These are phyloP conservation scores for Plectosphaerella sp. DNA, from an alignment of 2,329 filamentous ascomycete genomes.

Conservation along the genomic window DNA sequence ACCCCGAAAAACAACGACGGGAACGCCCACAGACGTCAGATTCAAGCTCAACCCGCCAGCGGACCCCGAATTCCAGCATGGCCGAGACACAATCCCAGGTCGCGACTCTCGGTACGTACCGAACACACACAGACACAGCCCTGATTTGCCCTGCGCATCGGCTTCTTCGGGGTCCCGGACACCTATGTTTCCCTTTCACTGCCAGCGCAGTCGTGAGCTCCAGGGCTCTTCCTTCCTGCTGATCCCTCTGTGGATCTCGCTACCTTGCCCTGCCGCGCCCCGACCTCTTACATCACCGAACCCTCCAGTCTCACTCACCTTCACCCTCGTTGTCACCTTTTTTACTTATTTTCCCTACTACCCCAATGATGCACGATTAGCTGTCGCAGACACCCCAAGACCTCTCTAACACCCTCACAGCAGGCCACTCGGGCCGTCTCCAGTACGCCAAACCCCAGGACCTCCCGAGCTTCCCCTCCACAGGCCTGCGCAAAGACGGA, in stretches of 20 bases:
- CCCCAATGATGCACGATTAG: not conserved
- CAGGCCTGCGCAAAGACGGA: constrained; percentile 51
- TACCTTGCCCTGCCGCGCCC: not conserved
- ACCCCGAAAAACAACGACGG: not conserved
- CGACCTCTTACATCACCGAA: not conserved
- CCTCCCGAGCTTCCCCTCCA: constrained; percentile 69
- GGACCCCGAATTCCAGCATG: constrained; percentile 6
- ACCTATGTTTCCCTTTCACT: too few species aligned
- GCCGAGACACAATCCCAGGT: constrained; percentile 10
- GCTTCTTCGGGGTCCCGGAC: too few species aligned
- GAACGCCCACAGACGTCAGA: not conserved
- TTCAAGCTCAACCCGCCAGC: too few species aligned
- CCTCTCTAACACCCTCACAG: constrained; percentile 2
- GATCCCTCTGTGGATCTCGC: not conserved
- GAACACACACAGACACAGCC: too few species aligned
- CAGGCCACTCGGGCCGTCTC: constrained; percentile 37
- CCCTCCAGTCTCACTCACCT: not conserved
- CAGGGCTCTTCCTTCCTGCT: not conserved
- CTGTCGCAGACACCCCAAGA: not conserved
- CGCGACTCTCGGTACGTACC: constrained; percentile 10
- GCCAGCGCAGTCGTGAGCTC: too few species aligned
- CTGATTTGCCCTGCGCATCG: too few species aligned
- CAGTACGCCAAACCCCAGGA: constrained; percentile 70
- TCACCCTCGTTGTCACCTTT: not conserved
- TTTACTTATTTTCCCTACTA: not conserved